Base-by-base conservation (phyloP, 1,139 yeast genomes). In the Spathaspora sp. region DNA sequence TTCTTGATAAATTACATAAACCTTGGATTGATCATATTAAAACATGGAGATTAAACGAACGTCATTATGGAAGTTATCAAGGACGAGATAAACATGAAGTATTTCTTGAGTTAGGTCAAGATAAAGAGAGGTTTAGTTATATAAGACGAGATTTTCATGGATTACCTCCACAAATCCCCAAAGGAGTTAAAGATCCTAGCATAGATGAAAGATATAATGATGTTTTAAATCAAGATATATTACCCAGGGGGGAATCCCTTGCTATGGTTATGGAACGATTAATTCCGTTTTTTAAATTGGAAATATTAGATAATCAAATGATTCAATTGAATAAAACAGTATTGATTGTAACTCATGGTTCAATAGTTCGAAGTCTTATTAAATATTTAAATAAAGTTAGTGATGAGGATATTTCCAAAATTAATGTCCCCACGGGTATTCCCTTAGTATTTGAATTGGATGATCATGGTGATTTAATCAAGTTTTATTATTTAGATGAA, bases 21-120 rank as follows among this genome's bases (percentile, higher is more conserved):
- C 57, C 67, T 29, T 81, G 80, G 72, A 56, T 80, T 40, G 83
- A 80, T 54, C 72, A 74, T 39, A 51, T 63, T 45, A 78, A 80
- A 60, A 70, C 80, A 5, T 87, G 95, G 93, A 74, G 89, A 56
- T 64, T 86, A 51, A 86, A 86, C 60, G 93, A 86, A 60, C 75
- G 95, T 49, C 95, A 86, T 63, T 86, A 87, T 61, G 95, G 95
- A 1, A 70, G 77, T 27, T 77, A 85, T 60, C 95, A 86, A 64
- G 93, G 93, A n/a, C 68, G 75, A 40, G 54, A 53, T 46, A 84
- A 84, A 59, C 76, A 74, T 43, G 76, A 77, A 23, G 78, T 84
- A 3, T 65, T 81, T 51, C 54, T 68, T 38, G 70, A 78, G 54
- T 77, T 79, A 50, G 89, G 88, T n/a, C 68, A 78, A 50, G 80